Conservation (phyloP, 2,329 filamentous ascomycete species). For the Clathrospora elynae region DNA sequence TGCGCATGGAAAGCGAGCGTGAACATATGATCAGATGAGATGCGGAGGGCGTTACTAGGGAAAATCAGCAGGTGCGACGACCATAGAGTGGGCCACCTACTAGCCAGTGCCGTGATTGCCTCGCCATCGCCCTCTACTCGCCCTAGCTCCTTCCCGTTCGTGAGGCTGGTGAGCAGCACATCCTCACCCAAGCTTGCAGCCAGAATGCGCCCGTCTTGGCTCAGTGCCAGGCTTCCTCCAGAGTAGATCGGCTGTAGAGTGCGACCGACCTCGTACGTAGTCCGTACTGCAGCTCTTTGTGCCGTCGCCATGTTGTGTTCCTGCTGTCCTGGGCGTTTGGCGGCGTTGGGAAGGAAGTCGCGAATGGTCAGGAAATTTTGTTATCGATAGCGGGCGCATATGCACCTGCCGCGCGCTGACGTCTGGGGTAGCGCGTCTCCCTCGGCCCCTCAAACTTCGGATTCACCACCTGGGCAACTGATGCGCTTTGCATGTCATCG, state of each 20-base stretch:
- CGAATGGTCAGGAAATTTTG: constrained; percentile 35
- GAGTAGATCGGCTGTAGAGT: constrained; percentile 94
- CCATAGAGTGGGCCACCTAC: constrained; percentile 49
- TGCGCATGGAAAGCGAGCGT: constrained; percentile 92
- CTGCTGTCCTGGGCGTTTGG: neutral
- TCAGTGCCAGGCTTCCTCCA: constrained; percentile 83
- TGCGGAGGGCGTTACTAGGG: constrained; percentile 79
- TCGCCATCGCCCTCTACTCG: constrained; percentile 82
- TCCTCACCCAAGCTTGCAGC: constrained; percentile 92
- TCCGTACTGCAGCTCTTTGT: constrained; percentile 69
- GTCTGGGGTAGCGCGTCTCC: constrained; percentile 18
- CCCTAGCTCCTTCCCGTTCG: constrained; percentile 79
- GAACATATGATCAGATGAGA: constrained; percentile 91
- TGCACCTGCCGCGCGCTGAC: constrained; percentile 21
- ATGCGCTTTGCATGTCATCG: neutral
- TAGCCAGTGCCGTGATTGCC: constrained; percentile 72
- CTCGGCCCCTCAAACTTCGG: neutral
- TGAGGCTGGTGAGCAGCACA: constrained; percentile 82
- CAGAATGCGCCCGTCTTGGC: constrained; percentile 78
- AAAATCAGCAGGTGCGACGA: constrained; percentile 19
- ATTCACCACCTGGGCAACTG: neutral
- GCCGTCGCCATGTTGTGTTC: constrained; percentile 49
- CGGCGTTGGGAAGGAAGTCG: constrained; percentile 12
- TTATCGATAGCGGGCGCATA: constrained; percentile 43
- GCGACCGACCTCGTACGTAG: constrained; percentile 82